Conservation (phyloP, 805 yeast species). For the Starmerella ratchasimensis region DNA sequence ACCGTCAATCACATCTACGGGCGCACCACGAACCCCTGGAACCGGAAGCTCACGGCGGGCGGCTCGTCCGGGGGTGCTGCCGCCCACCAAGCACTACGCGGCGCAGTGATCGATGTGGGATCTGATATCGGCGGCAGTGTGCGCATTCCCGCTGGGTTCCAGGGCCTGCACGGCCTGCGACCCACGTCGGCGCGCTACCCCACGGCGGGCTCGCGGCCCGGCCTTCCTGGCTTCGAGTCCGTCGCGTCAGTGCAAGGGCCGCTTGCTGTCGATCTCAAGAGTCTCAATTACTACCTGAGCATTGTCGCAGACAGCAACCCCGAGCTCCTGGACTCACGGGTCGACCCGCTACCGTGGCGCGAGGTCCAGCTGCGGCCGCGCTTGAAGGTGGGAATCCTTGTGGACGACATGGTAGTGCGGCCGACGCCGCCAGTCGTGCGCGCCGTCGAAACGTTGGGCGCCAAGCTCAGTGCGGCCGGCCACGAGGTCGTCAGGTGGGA, state of each 20-base stretch:
- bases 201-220: constrained; percentile 24
- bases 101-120: constrained; percentile 40
- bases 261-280: constrained; percentile 29
- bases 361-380: constrained; percentile 22
- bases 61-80: constrained; percentile 49
- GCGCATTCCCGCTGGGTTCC: constrained; percentile 36
- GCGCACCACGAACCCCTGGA: constrained; percentile 34
- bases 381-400: constrained; percentile 35
- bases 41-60: constrained; percentile 34
- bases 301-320: constrained; percentile 31
- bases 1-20: constrained; percentile 35
- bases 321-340: constrained; percentile 38
- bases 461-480: constrained; percentile 43
- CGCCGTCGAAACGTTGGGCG: constrained; percentile 39
- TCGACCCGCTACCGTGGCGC: constrained; percentile 41
- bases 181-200: constrained; percentile 35
- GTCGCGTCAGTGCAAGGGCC: constrained; percentile 39
- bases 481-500: constrained; percentile 41
- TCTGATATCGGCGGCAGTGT: constrained; percentile 44
- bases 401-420: constrained; percentile 33
- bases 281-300: constrained; percentile 31
- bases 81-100: constrained; percentile 34
- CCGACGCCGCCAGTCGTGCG: constrained; percentile 47
- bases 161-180: constrained; percentile 37
- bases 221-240: constrained; percentile 28